Evolutionary conservation across 2,329 filamentous ascomycete species (phyloP), one percentile per base, ranked within the genome.

Genomic region (Botryotinia convoluta): DNA sequence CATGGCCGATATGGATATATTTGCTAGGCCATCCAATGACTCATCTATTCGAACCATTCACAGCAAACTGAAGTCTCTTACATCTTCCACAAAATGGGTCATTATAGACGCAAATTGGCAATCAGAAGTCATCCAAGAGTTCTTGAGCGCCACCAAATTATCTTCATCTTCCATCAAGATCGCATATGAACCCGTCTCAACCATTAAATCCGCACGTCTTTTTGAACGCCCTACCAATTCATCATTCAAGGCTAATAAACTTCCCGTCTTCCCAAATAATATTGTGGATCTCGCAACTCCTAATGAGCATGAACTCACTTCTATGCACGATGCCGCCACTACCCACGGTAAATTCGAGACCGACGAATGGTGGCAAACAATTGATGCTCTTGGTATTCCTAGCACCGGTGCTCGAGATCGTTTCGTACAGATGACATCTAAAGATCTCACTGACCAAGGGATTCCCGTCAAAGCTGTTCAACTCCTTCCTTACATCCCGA

Each of bases 21-120:
- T 86, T 62, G 83, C 87, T 74, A 84, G 85, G 0, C 87, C 88
- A 75, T 82, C 86, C 0, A 81, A 32, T 48, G 37, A 39, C n/a
- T 85, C 14, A 84, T 87, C 39, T 14, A 72, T 72, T 9, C 26
- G 7, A 59, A 35, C n/a, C 37, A 44, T 51, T 29, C 10, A n/a
- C 8, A 35, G 18, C 35, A 42, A 26, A 37, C 35, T 62, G 16
- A 14, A 20, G 26, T 69, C 29, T 4, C 60, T 32, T 48, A 57
- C 67, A 76, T 54, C 74, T 9, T 64, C 42, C 26, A 62, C 74
- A n/a, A 88, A 88, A 75, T 96, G 93, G 89, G 85, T 96, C 42
- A 90, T 97, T 9, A 86, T 97, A 14, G 96, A 99, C 80, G 94
- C 89, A 26, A 98, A 98, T 82, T 97, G 95, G 94, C 86, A 88